phyloP scores from a whole-genome alignment of 2,329 filamentous ascomycete genomes.

The Hypoxylon sp. region DNA sequence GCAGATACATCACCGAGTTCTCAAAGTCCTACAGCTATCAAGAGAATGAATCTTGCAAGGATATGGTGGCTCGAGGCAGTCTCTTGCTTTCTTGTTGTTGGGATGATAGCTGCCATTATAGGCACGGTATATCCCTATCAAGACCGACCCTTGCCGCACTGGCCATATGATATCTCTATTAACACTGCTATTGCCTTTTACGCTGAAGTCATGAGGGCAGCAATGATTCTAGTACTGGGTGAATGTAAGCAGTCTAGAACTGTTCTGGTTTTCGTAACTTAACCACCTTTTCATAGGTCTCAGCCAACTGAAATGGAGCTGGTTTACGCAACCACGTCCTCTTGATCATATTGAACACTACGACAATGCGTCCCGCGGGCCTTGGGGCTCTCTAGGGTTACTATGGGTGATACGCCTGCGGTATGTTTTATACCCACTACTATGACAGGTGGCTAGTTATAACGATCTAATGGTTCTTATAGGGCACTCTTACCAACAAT shows the following conservation, averaged over 20 bases:
- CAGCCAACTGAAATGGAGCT: constrained; percentile 23
- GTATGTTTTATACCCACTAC: constrained; percentile 5
- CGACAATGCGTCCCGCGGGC: constrained; percentile 21
- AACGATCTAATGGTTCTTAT: neutral
- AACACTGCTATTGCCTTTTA: constrained; percentile 18
- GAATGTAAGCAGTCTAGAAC: constrained; percentile 7
- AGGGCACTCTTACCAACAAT: constrained; percentile 16
- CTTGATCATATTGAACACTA: constrained; percentile 19
- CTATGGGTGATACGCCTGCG: constrained; percentile 15
- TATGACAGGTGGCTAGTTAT: no score
- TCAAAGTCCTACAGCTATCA: neutral
- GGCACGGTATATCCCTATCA: constrained; percentile 16
- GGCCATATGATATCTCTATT: constrained; percentile 18
- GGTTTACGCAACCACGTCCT: constrained; percentile 17
- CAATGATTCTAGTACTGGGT: constrained; percentile 16
- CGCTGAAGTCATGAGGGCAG: constrained; percentile 20
- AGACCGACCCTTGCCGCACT: constrained; percentile 7
- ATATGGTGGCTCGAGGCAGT: constrained; percentile 22
- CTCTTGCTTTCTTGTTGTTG: constrained; percentile 12
- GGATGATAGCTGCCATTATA: constrained; percentile 14
- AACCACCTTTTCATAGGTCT: constrained; percentile 8
- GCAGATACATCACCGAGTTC: neutral
- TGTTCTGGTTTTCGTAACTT: neutral
- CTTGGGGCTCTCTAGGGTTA: constrained; percentile 15
- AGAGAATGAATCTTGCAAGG: neutral